Conservation (phyloP, 148 eudicot species). For the Beta vulgaris region DNA sequence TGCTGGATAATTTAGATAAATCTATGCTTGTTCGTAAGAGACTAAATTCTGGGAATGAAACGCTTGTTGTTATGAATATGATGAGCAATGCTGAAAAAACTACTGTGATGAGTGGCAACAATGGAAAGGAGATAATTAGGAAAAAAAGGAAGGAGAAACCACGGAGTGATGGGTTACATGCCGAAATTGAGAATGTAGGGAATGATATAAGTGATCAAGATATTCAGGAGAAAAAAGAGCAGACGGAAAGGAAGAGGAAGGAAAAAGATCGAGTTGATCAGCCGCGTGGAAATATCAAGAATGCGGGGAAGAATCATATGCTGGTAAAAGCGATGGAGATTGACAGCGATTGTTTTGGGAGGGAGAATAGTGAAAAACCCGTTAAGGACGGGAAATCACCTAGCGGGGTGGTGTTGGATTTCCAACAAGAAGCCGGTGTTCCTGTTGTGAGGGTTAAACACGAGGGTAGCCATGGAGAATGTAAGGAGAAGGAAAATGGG, state of each 20-base stretch:
- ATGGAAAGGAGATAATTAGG: not conserved
- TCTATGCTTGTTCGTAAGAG: not conserved
- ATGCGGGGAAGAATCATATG: too few relatives aligned
- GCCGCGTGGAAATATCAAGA: not conserved
- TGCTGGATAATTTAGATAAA: too few relatives aligned
- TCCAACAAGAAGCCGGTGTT: not conserved
- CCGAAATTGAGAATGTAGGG: not conserved
- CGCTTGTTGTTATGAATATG: not conserved
- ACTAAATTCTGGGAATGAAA: not conserved
- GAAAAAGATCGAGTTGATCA: not conserved
- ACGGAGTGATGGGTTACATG: too few relatives aligned
- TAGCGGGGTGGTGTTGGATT: not conserved
- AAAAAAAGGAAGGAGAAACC: not conserved
- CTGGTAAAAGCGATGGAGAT: too few relatives aligned
- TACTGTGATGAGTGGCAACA: not conserved
- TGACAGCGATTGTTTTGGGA: not conserved
- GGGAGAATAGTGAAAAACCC: not conserved
- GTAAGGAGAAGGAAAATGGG: not conserved
- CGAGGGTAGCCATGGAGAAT: not conserved
- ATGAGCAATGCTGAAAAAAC: not conserved
- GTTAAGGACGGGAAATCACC: not conserved
- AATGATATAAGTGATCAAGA: not conserved
- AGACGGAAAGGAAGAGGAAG: not conserved
- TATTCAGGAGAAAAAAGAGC: not conserved
- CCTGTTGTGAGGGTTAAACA: not conserved